A percentile compares a stretch with the other conserved stretches of the same genome.
Evolutionary conservation across 805 yeast genomes (phyloP).

Genomic region (Saccharomycopsis sp.): DNA sequence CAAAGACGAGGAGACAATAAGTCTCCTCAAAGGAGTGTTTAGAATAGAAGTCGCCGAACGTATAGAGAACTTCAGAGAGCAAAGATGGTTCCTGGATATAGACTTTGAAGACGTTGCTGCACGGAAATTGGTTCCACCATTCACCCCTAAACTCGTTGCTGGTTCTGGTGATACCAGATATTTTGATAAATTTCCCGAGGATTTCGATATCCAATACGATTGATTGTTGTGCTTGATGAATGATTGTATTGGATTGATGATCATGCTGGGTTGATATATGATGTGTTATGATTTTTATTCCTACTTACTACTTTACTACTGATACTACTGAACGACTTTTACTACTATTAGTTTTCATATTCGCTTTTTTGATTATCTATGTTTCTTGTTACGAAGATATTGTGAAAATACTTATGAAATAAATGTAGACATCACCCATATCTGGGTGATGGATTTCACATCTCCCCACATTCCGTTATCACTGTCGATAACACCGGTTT

Average conservation of each 20-base stretch:
- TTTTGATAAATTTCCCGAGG: constrained; percentile 17
- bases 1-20: background rate
- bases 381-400: too few species aligned
- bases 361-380: too few species aligned
- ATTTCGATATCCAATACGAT: constrained; percentile 1
- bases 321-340: too few species aligned
- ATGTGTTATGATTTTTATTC: too few species aligned
- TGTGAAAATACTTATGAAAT: too few species aligned
- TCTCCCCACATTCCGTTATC: constrained; percentile 33
- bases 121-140: constrained; percentile 8
- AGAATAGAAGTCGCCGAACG: background rate
- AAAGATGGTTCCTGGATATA: background rate
- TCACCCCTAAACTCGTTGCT: constrained; percentile 1
- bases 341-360: too few species aligned
- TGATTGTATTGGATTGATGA: too few species aligned
- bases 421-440: too few species aligned
- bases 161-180: constrained; percentile 7
- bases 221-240: too few species aligned
- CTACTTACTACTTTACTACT: too few species aligned
- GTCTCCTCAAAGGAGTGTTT: background rate
- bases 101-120: constrained; percentile 5
- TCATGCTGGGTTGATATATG: too few species aligned
- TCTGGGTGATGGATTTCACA: too few species aligned
- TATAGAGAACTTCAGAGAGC: background rate
- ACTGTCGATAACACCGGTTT: constrained; percentile 26